Evolutionary conservation across 192 early-diverging fungal genomes (phyloP).

Genomic region (Phycomyces nitens): DNA sequence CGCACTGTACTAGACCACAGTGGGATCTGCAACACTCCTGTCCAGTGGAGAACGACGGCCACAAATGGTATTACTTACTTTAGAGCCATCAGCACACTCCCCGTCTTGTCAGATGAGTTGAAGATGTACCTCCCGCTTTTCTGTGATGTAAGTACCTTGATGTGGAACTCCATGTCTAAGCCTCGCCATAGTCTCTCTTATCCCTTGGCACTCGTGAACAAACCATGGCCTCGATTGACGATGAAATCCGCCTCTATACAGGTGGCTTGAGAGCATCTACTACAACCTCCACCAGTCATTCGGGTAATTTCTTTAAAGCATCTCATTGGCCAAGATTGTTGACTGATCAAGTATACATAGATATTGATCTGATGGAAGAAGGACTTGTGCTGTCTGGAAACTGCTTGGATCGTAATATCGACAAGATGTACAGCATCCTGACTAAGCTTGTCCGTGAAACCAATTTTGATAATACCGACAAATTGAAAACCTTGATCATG

Average conservation of each 20-base stretch:
- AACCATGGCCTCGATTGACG: slow-evolving; percentile 80
- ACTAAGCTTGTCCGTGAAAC: slow-evolving; percentile 67
- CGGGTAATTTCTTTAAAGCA: slow-evolving; percentile 27
- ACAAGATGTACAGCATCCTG: slow-evolving; percentile 70
- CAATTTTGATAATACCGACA: slow-evolving; percentile 65
- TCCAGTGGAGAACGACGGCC: slow-evolving; percentile 72
- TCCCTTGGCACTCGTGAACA: slow-evolving; percentile 62
- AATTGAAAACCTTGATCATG: slow-evolving; percentile 73
- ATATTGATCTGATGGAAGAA: slow-evolving; percentile 60
- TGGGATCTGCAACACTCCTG: slow-evolving; percentile 45
- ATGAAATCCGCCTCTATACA: slow-evolving; percentile 79
- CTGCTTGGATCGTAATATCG: slow-evolving; percentile 71
- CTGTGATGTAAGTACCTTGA: slow-evolving; percentile 52
- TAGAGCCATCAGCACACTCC: slow-evolving; percentile 64
- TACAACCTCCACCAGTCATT: slow-evolving; percentile 62
- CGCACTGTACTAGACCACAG: slow-evolving; percentile 54
- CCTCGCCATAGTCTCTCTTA: slow-evolving; percentile 41
- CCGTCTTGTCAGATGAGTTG: slow-evolving; percentile 50
- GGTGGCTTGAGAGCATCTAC: slow-evolving; percentile 78
- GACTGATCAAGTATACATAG: slow-evolving; percentile 15
- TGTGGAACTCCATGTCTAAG: neutral
- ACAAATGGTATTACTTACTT: slow-evolving; percentile 95
- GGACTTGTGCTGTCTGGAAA: slow-evolving; percentile 61
- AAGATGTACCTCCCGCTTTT: slow-evolving; percentile 77
- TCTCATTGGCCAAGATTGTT: neutral